A percentile compares a stretch with the other conserved stretches of the same genome.
Conservation (phyloP, 2,329 filamentous ascomycete species). For the Diaporthe caulivora region DNA sequence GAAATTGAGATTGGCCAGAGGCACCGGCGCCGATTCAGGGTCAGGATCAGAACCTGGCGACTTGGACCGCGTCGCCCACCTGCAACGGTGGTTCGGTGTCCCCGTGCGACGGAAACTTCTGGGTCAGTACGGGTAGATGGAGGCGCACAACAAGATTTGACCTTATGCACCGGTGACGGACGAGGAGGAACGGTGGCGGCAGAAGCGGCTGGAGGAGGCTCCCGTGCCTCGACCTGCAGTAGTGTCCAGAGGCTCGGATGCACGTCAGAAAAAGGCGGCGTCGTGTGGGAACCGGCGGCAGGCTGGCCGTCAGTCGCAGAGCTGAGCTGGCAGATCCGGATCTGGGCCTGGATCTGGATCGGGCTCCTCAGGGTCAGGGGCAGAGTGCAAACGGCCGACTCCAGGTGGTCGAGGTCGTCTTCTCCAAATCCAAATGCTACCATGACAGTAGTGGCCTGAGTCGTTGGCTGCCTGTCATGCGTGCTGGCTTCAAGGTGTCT, state of each 20-base stretch:
- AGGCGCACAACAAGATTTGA: constrained; percentile 8
- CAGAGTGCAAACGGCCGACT: constrained; percentile 29
- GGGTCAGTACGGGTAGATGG: constrained; percentile 15
- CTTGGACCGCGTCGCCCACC: constrained; percentile 13
- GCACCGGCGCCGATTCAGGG: constrained; percentile 20
- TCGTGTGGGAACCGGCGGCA: neutral
- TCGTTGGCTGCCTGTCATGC: constrained; percentile 11
- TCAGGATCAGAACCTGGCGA: constrained; percentile 21
- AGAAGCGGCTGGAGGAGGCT: constrained; percentile 1
- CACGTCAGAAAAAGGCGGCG: constrained; percentile 29
- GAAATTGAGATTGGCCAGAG: constrained; percentile 36
- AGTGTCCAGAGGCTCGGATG: constrained; percentile 29
- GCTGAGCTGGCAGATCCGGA: constrained; percentile 12
- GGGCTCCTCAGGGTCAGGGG: constrained; percentile 24
- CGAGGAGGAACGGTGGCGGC: neutral
- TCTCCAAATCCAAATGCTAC: constrained; percentile 29
- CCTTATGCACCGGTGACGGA: neutral
- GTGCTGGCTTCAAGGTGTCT: neutral
- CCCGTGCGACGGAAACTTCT: neutral
- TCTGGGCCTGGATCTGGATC: constrained; percentile 22
- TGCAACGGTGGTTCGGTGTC: constrained; percentile 15
- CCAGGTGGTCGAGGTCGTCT: constrained; percentile 16
- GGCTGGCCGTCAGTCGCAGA: constrained; percentile 20
- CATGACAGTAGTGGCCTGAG: constrained; percentile 26
- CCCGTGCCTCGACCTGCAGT: constrained; percentile 22